Evolutionary conservation across 176 grass and related monocot genomes (phyloP).

Genomic region (Musa itinerans): DNA sequence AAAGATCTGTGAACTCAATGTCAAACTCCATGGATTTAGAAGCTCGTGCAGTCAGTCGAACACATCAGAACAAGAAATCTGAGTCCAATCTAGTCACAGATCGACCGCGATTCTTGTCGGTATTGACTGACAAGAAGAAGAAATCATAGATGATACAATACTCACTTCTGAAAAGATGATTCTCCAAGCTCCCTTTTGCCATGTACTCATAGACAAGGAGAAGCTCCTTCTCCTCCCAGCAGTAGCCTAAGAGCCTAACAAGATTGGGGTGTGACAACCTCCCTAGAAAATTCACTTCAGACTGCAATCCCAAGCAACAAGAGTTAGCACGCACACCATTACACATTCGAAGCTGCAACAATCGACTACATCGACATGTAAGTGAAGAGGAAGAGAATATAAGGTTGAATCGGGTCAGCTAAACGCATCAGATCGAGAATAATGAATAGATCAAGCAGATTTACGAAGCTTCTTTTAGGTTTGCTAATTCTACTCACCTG

Average conservation of each 20-base stretch:
- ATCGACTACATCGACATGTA: too few relatives aligned
- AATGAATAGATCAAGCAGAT: background rate
- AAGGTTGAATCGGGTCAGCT: too few relatives aligned
- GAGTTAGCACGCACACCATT: background rate
- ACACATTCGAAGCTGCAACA: too few relatives aligned
- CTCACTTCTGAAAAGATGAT: conserved; percentile 82
- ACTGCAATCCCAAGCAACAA: conserved; percentile 31
- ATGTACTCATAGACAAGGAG: conserved; percentile 93
- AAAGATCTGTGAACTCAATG: too few relatives aligned
- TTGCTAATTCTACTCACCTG: background rate
- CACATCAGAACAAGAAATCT: too few relatives aligned
- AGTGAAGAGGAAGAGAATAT: too few relatives aligned
- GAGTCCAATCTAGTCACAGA: background rate
- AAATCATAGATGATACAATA: background rate
- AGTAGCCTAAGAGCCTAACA: conserved; percentile 82
- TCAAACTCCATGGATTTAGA: too few relatives aligned
- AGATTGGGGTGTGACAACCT: conserved; percentile 75
- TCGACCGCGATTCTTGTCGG: too few relatives aligned
- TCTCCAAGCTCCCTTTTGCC: conserved; percentile 78
- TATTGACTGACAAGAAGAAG: too few relatives aligned
- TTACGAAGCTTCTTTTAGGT: background rate
- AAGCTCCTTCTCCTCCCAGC: conserved; percentile 72
- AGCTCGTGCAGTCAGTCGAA: too few relatives aligned
- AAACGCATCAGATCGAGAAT: too few relatives aligned
- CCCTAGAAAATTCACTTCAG: conserved; percentile 81